Evolutionary conservation across 371 early-diverging fungal species (phyloP).

Genomic region (Nematocida parisii): DNA sequence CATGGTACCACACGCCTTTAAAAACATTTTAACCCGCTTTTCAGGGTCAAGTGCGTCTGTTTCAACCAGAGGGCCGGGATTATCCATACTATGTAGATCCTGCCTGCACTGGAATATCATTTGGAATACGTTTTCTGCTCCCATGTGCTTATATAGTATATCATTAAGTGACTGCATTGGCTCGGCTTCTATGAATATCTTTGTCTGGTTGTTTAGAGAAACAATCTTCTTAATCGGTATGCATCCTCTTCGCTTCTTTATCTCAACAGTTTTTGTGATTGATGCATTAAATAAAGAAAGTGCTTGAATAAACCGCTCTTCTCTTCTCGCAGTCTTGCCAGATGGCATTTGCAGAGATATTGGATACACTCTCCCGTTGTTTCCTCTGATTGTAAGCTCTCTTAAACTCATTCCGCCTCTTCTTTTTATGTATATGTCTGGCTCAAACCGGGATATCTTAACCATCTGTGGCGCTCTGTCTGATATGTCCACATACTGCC

Average conservation of each 20-base stretch:
- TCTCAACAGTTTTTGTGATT: constrained; percentile 16
- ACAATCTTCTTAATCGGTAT: constrained; percentile 40
- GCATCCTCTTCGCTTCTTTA: constrained; percentile 36
- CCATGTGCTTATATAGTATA: constrained; percentile 24
- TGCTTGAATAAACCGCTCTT: constrained; percentile 56
- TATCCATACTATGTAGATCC: not conserved
- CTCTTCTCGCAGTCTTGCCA: constrained; percentile 31
- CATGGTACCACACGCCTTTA: not conserved
- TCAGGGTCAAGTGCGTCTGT: constrained; percentile 47
- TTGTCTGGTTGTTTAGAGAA: constrained; percentile 50
- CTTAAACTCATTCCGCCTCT: constrained; percentile 54
- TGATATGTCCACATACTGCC: constrained; percentile 61
- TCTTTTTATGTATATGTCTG: constrained; percentile 37
- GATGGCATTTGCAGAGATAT: constrained; percentile 48
- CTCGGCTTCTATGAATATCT: constrained; percentile 51
- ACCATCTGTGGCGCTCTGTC: constrained; percentile 58
- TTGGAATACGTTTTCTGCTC: constrained; percentile 16
- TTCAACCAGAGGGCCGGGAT: not conserved
- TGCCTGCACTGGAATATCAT: constrained; percentile 44
- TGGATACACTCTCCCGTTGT: constrained; percentile 58
- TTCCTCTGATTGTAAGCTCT: constrained; percentile 51
- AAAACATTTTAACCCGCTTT: constrained; percentile 44
- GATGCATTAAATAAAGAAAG: constrained; percentile 43
- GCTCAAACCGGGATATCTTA: constrained; percentile 57
- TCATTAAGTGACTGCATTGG: constrained; percentile 3